Base-by-base conservation (phyloP, 1,284 basidiomycete species). In the Sphaerobolus stellatus region DNA sequence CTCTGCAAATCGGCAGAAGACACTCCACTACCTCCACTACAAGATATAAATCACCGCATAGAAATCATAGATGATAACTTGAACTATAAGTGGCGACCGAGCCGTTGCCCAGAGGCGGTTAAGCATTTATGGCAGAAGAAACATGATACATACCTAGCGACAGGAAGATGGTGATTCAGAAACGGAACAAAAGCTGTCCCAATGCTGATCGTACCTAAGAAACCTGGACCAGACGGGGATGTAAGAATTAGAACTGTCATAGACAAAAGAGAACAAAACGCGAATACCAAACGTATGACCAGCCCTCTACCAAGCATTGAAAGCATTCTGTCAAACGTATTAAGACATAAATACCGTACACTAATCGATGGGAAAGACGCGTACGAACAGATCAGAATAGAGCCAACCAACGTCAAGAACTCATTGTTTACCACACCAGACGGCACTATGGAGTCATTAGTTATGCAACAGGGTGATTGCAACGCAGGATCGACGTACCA, bases 331-430 rank as follows among this genome's bases (percentile, higher is more conserved):
- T 4, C 52, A 0, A 28, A 53, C 0, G 64, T 68, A 0, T 54
- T 64, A 0, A 18, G 59, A 4, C 52, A 61, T 0, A 52, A 58
- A 13, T 71, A 66, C 31, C n/a, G 59, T 1, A 66, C 16, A 68
- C 73, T 29, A 66, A 11, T 36, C 11, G 33, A 36, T 18, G 18
- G 33, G 13, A 36, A 36, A 36, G 33, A 36, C 18, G 33, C 69
- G 0, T 75, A 73, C 29, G 65, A 75, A 41, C 71, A 75, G 28
- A 72, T 75, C 2, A 38, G 62, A 0, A 62, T 75, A 0, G 50
- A 63, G 0, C 65, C 67, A 0, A 66, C 68, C 16, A 65, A 76
- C 41, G 67, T 75, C 0, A 18, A 56, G 0, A 11, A 51, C 0
- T 48, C 64, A 0, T 50, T 64, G 0, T 62, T 75, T 0, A 62